Evolutionary conservation across 139 green algal species (phyloP).

Genomic region (Spirogloea muscicola): DNA sequence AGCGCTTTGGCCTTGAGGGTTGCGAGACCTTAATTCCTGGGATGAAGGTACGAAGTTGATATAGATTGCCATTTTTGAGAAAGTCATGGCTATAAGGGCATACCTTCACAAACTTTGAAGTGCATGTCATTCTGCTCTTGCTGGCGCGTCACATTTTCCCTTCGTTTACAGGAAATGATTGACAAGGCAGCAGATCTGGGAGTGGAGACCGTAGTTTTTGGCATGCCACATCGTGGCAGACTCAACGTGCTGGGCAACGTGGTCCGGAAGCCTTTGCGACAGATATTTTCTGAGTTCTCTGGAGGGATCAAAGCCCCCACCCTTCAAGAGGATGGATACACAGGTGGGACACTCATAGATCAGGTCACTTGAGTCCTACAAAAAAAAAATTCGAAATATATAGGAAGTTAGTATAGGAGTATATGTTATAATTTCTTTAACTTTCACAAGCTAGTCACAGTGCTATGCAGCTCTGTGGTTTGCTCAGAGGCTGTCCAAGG

Average conservation of each 20-base stretch:
- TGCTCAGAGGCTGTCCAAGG: no score
- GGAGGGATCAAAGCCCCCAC: slow-evolving; percentile 63
- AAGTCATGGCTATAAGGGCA: no score
- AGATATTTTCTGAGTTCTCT: slow-evolving; percentile 59
- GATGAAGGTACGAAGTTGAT: no score
- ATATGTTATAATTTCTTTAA: background rate
- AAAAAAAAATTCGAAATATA: background rate
- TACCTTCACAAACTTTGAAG: no score
- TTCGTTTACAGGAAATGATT: slow-evolving; percentile 80
- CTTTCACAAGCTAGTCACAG: background rate
- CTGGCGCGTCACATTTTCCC: no score
- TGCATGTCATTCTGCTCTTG: no score
- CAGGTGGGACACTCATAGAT: slow-evolving; percentile 56
- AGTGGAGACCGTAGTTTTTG: slow-evolving; percentile 76
- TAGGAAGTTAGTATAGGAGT: background rate
- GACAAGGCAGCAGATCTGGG: slow-evolving; percentile 83
- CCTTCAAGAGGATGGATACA: slow-evolving; percentile 15
- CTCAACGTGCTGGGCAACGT: slow-evolving; percentile 69
- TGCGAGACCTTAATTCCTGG: slow-evolving; percentile 91
- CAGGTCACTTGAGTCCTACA: slow-evolving; percentile 18
- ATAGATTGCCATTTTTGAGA: no score
- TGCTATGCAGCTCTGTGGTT: no score
- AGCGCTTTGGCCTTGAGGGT: slow-evolving; percentile 65
- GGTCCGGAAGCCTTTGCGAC: slow-evolving; percentile 61
- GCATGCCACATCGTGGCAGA: slow-evolving; percentile 65